phyloP scores from a whole-genome alignment of 805 yeast species.

The Wickerhamiella slavikovae region DNA sequence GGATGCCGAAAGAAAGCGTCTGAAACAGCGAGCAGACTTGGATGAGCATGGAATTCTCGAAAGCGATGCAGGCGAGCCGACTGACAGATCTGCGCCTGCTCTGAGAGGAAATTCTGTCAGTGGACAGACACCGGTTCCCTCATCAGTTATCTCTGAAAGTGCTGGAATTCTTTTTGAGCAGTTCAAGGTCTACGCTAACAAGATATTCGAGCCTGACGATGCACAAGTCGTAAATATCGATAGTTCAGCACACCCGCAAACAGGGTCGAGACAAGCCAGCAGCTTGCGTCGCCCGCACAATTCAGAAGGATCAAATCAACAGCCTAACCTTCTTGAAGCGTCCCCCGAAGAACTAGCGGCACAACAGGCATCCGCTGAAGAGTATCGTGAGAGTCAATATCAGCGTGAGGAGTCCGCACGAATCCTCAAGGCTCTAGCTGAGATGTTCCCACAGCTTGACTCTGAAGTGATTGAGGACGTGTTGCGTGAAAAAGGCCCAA shows the following conservation, averaged over 20 bases:
- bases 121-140: conserved; percentile 13
- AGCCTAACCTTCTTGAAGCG: conserved; percentile 1
- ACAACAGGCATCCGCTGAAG: conserved; percentile 20
- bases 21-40: conserved; percentile 4
- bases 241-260: conserved; percentile 4
- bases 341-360: conserved; percentile 18
- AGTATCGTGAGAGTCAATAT: conserved; percentile 20
- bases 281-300: too few species aligned
- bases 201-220: conserved; percentile 18
- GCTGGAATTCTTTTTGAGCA: conserved; percentile 34
- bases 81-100: too few species aligned
- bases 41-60: conserved; percentile 6
- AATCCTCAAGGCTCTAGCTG: conserved; percentile 29
- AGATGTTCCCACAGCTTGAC: conserved; percentile 64
- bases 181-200: conserved; percentile 19
- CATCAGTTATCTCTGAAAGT: conserved; percentile 19
- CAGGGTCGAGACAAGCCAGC: conserved; percentile 4
- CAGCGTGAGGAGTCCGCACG: conserved; percentile 25
- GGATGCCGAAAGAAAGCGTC: conserved; percentile 19
- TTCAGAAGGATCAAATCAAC: too few species aligned
- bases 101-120: too few species aligned
- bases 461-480: conserved; percentile 49
- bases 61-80: background rate
- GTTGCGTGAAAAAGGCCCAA: conserved; percentile 39
- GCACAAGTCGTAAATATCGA: too few species aligned